Evolutionary conservation across 306 rosid species (phyloP).

Genomic region (Malus asiatica): DNA sequence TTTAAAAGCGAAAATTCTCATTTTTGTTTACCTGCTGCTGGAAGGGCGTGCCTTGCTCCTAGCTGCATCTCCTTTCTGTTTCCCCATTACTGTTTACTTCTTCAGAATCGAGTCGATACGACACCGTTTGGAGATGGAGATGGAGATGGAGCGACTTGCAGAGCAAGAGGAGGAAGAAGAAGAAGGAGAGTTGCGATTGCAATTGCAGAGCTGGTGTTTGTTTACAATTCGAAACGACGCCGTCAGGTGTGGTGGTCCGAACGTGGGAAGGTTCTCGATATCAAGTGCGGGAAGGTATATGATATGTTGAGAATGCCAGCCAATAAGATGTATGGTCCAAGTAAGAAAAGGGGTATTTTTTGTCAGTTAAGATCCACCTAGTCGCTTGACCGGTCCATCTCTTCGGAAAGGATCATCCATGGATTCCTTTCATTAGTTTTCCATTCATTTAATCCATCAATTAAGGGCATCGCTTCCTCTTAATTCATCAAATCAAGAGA

Average conservation of each 20-base stretch:
- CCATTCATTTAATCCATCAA: too few relatives aligned
- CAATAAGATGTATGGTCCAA: not conserved
- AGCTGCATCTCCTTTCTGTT: conserved; percentile 76
- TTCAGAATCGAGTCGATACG: not conserved
- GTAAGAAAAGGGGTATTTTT: too few relatives aligned
- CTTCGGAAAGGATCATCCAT: too few relatives aligned
- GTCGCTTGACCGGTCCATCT: too few relatives aligned
- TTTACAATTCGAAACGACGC: not conserved
- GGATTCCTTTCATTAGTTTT: too few relatives aligned
- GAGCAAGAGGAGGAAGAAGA: not conserved
- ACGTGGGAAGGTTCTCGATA: not conserved
- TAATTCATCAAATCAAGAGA: too few relatives aligned
- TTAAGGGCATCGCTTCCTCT: too few relatives aligned
- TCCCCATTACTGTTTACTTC: conserved; percentile 45
- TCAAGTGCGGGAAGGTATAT: not conserved
- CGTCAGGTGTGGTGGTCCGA: not conserved
- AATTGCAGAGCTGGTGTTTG: not conserved
- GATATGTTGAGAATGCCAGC: not conserved
- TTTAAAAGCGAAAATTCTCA: too few relatives aligned
- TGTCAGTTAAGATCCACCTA: too few relatives aligned
- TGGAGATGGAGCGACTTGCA: not conserved
- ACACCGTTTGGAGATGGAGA: not conserved
- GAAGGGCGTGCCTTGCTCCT: conserved; percentile 83
- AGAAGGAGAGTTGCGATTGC: not conserved
- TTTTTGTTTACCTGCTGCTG: conserved; percentile 62